These are phyloP conservation scores for Halteria grandinella DNA, from an alignment of 73 alveolate species.

Conservation along the genomic window DNA sequence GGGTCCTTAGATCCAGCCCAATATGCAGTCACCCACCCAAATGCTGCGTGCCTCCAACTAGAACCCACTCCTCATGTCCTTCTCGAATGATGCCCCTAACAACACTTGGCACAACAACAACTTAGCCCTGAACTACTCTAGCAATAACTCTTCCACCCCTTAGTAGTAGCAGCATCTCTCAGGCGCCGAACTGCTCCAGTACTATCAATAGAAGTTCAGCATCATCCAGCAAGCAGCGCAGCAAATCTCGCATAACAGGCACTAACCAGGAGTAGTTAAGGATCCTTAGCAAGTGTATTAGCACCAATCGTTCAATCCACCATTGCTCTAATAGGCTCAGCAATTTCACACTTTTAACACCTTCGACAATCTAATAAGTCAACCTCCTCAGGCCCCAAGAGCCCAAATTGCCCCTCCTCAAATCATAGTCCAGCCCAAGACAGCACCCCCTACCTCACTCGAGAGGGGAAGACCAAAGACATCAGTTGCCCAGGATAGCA, in stretches of 20 bases:
- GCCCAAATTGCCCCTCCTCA: background rate
- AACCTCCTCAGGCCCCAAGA: background rate
- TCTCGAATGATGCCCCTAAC: too few species aligned
- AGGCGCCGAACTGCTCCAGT: background rate
- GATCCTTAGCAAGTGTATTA: background rate
- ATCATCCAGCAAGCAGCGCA: constrained; percentile 5
- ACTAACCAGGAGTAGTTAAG: too few species aligned
- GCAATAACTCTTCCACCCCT: too few species aligned
- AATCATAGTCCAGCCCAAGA: constrained; percentile 9
- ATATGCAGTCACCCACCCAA: too few species aligned
- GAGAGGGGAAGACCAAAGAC: background rate
- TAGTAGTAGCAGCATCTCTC: background rate
- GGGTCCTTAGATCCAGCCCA: constrained; percentile 20
- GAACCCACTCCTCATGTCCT: too few species aligned
- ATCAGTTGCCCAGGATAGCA: background rate
- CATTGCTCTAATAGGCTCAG: background rate
- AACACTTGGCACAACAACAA: too few species aligned
- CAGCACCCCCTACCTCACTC: background rate
- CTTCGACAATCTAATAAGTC: background rate
- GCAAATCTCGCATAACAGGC: constrained; percentile 21
- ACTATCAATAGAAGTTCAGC: constrained; percentile 19
- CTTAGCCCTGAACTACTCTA: constrained; percentile 7
- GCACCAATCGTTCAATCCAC: background rate
- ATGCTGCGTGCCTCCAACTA: too few species aligned
- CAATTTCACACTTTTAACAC: too few species aligned